Conservation (phyloP, 2,329 filamentous ascomycete species). For the Ascochyta pisi region DNA sequence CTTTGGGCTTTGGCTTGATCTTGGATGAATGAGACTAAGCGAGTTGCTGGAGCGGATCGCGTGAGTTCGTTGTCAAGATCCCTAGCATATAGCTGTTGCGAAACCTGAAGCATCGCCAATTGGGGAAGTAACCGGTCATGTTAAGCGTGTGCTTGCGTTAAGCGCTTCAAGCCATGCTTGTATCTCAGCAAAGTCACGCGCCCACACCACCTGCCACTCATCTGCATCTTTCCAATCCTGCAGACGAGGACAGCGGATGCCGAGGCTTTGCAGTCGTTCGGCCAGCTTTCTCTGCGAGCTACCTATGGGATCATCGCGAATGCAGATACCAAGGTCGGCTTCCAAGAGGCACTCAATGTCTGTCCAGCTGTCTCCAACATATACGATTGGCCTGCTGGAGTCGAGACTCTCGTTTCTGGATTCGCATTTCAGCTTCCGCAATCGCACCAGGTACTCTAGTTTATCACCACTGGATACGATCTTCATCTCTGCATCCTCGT, state of each 20-base stretch:
- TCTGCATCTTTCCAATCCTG: constrained; percentile 19
- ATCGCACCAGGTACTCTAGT: constrained; percentile 31
- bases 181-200: constrained; percentile 35
- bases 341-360: constrained; percentile 55
- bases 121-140: too few species aligned
- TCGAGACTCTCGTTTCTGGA: neutral
- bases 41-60: too few species aligned
- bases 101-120: too few species aligned
- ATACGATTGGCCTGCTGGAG: constrained; percentile 40
- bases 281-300: constrained; percentile 45
- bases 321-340: constrained; percentile 57
- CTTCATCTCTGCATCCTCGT: constrained; percentile 21
- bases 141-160: neutral
- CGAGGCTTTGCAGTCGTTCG: constrained; percentile 43
- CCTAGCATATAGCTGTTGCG: too few species aligned
- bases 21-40: too few species aligned
- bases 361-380: constrained; percentile 57
- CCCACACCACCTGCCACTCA: constrained; percentile 36
- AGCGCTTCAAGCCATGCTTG: neutral
- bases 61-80: too few species aligned
- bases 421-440: constrained; percentile 5
- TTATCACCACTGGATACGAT: constrained; percentile 53
- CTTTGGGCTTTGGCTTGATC: too few species aligned
- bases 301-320: constrained; percentile 48
- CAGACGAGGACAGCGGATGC: constrained; percentile 33